These are phyloP conservation scores for Fusarium tupiense DNA, from an alignment of 2,329 filamentous ascomycete genomes.

Conservation along the genomic window DNA sequence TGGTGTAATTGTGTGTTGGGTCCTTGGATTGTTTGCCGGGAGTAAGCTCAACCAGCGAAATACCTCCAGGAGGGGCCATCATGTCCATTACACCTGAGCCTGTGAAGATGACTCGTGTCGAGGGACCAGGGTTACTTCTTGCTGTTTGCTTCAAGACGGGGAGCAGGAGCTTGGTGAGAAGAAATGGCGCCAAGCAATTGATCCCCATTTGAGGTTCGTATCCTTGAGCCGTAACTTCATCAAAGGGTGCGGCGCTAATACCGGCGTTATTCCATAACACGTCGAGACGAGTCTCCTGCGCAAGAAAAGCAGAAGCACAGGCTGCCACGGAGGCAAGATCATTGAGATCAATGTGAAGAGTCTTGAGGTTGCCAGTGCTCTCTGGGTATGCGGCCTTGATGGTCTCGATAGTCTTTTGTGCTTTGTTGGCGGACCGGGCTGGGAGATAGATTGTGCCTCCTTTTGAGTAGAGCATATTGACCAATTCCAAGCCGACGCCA, in stretches of 20 bases:
- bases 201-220: slow-evolving; percentile 47
- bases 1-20: slow-evolving; percentile 43
- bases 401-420: slow-evolving; percentile 44
- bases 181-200: slow-evolving; percentile 47
- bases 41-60: slow-evolving; percentile 40
- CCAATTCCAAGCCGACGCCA: slow-evolving; percentile 61
- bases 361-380: slow-evolving; percentile 37
- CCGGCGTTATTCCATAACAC: slow-evolving; percentile 55
- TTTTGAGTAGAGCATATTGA: slow-evolving; percentile 61
- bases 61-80: slow-evolving; percentile 36
- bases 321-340: slow-evolving; percentile 53
- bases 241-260: not conserved
- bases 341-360: slow-evolving; percentile 51
- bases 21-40: slow-evolving; percentile 21
- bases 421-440: not conserved
- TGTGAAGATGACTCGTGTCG: slow-evolving; percentile 45
- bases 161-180: slow-evolving; percentile 48
- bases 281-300: slow-evolving; percentile 52
- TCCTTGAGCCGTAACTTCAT: slow-evolving; percentile 37
- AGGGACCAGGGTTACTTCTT: not conserved
- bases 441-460: slow-evolving; percentile 61
- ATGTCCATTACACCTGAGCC: slow-evolving; percentile 41
- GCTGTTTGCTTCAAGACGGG: slow-evolving; percentile 44
- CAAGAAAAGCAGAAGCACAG: slow-evolving; percentile 49
- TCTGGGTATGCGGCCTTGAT: not conserved